phyloP scores from a whole-genome alignment of 805 yeast genomes.

The Suhomyces emberorum region DNA sequence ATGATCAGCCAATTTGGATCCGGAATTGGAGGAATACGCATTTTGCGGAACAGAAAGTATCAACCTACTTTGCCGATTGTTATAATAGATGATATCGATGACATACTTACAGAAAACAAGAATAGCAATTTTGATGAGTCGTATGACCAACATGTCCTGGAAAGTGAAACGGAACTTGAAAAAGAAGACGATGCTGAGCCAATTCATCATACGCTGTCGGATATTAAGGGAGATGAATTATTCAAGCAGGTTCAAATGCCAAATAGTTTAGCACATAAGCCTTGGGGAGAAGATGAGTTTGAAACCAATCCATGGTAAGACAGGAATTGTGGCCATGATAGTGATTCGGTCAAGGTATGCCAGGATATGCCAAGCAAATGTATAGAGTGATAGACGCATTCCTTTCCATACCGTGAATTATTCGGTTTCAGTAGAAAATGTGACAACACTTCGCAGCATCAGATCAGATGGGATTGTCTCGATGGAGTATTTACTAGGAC shows the following conservation, averaged over 20 bases:
- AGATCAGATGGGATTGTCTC: too few relatives aligned
- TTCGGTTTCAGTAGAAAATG: too few relatives aligned
- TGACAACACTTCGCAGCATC: too few relatives aligned
- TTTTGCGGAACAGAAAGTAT: constrained; percentile 50
- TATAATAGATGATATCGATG: constrained; percentile 70
- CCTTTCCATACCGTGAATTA: too few relatives aligned
- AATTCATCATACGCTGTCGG: neutral
- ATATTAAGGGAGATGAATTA: constrained; percentile 44
- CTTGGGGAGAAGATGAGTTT: constrained; percentile 48
- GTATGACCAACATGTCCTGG: constrained; percentile 22
- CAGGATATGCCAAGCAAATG: too few relatives aligned
- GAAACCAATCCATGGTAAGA: constrained; percentile 66
- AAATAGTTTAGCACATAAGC: constrained; percentile 46
- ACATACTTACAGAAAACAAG: constrained; percentile 38
- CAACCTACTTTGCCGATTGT: constrained; percentile 74
- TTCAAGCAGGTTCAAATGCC: constrained; percentile 51
- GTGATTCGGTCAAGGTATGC: too few relatives aligned
- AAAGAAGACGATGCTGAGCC: constrained; percentile 20
- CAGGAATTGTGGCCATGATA: too few relatives aligned
- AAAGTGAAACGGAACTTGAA: constrained; percentile 14
- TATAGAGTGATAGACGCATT: too few relatives aligned
- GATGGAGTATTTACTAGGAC: too few relatives aligned
- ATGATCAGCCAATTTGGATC: constrained; percentile 74
- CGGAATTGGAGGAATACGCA: constrained; percentile 61
- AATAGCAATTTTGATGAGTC: constrained; percentile 29